Base-by-base conservation (phyloP, 768 basidiomycete genomes). In the Ephemerocybe angulata region DNA sequence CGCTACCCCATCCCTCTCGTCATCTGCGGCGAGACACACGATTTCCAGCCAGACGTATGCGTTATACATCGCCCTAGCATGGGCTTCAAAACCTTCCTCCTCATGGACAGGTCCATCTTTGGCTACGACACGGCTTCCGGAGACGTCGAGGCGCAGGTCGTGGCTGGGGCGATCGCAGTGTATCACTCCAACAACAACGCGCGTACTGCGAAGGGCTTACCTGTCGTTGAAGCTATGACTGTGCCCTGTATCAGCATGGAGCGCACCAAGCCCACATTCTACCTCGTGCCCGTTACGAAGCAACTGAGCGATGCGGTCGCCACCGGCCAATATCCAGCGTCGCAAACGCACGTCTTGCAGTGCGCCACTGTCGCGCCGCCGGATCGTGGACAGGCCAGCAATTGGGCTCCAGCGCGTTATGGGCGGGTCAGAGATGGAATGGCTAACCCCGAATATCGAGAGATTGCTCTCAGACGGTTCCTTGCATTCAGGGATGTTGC, bases 201-300 rank as follows among this genome's bases (percentile, higher is more conserved):
- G 41, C 64, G 65, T 27, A 52, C 43, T 47, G 54, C 24, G 31
- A 51, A 28, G 8, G 65, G 65, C 52, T 41, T 53, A 27, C 19
- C 47, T 30, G 17, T 35, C 31, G 62, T 69, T 10, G 53, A 60
- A 21, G 24, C 48, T 37, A 71, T 68, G 67, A 65, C 59, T 19
- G 67, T 73, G 27, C 66, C 71, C 27, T 64, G 62, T 52, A 69
- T 75, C 58, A 63, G 59, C 28, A 70, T 75, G 69, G 24, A 55
- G 17, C 66, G 72, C 35, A 71, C 69, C 24, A 56, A 41, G 13
- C 73, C 72, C 28, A 62, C 61, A n/a, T 74, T 74, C 59, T 73
- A 72, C 55, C 57, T 68, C 17, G 60, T 73, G 21, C 65, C 66
- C 3, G 65, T 74, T 53, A 74, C 67, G 24, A 48, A 56, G 55